Evolutionary conservation across 768 basidiomycete species (phyloP).

Genomic region (Tylopilus sp.): DNA sequence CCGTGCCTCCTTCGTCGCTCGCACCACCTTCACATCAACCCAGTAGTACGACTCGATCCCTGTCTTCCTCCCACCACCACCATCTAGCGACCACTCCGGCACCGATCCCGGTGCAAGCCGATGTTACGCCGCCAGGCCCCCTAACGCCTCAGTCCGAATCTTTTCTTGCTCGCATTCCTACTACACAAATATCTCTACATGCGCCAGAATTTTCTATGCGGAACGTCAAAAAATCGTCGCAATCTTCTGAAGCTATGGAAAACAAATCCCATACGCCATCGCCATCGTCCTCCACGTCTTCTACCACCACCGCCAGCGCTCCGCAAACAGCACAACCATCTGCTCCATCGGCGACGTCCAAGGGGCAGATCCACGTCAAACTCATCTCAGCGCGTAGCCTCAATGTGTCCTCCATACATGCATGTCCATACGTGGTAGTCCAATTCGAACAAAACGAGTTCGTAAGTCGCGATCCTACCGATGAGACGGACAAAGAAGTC

Average conservation of each 20-base stretch:
- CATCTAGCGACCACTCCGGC: constrained; percentile 23
- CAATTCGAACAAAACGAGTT: constrained; percentile 99
- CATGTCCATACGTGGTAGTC: constrained; percentile 91
- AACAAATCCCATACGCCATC: constrained; percentile 38
- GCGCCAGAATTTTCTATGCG: constrained; percentile 83
- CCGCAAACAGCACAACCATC: constrained; percentile 25
- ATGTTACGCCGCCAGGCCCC: constrained; percentile 42
- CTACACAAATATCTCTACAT: constrained; percentile 72
- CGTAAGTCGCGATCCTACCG: constrained; percentile 84
- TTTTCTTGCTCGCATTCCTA: constrained; percentile 52
- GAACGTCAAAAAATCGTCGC: constrained; percentile 43
- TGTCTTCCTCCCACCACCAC: constrained; percentile 28
- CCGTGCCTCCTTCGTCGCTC: constrained; percentile 21
- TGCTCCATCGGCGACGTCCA: constrained; percentile 37
- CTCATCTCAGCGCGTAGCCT: constrained; percentile 88
- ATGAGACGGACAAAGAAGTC: constrained; percentile 84
- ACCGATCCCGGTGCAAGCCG: constrained; percentile 25
- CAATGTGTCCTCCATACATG: constrained; percentile 59
- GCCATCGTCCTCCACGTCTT: constrained; percentile 40
- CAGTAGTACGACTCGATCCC: constrained; percentile 7
- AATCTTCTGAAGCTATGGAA: constrained; percentile 31
- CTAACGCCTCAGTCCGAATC: constrained; percentile 45
- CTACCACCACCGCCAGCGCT: constrained; percentile 20
- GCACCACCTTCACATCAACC: background rate
- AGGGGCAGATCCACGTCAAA: constrained; percentile 91